Percentiles rank a stretch among this genome's conserved stretches.
Evolutionary conservation across 1,284 basidiomycete species (phyloP).

Genomic region (Anthracocystis setariae): DNA sequence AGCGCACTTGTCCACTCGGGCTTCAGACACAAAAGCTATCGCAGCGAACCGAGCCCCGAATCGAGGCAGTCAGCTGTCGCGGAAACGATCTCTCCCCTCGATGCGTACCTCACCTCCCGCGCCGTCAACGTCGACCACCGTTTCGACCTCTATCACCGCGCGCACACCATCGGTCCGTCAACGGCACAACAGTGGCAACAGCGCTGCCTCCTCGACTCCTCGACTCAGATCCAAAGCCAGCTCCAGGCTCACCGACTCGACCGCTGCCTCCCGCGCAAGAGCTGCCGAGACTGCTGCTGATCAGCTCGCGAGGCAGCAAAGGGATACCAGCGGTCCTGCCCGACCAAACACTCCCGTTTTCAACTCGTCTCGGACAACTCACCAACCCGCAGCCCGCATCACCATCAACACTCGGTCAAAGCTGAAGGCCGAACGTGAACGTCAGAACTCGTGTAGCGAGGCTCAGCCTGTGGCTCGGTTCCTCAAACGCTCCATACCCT

Average conservation of each 20-base stretch:
- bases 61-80: constrained; percentile 27
- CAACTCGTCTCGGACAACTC: constrained; percentile 6
- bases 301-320: constrained; percentile 24
- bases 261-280: constrained; percentile 49
- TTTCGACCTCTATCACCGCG: neutral
- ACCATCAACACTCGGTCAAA: constrained; percentile 28
- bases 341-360: constrained; percentile 44
- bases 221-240: constrained; percentile 15
- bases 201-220: constrained; percentile 8
- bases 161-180: constrained; percentile 19
- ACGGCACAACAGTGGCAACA: constrained; percentile 33
- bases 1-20: constrained; percentile 4
- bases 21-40: constrained; percentile 3
- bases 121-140: constrained; percentile 3
- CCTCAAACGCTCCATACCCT: constrained; percentile 80
- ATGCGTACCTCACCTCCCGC: constrained; percentile 27
- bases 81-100: constrained; percentile 36
- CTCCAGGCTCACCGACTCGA: constrained; percentile 47
- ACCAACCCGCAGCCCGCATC: constrained; percentile 29
- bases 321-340: constrained; percentile 29
- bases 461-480: constrained; percentile 71
- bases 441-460: constrained; percentile 20
- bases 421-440: constrained; percentile 12
- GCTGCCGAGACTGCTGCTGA: constrained; percentile 52
- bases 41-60: constrained; percentile 10